Base-by-base conservation (phyloP, 768 basidiomycete genomes). In the Myochromella boudieri region DNA sequence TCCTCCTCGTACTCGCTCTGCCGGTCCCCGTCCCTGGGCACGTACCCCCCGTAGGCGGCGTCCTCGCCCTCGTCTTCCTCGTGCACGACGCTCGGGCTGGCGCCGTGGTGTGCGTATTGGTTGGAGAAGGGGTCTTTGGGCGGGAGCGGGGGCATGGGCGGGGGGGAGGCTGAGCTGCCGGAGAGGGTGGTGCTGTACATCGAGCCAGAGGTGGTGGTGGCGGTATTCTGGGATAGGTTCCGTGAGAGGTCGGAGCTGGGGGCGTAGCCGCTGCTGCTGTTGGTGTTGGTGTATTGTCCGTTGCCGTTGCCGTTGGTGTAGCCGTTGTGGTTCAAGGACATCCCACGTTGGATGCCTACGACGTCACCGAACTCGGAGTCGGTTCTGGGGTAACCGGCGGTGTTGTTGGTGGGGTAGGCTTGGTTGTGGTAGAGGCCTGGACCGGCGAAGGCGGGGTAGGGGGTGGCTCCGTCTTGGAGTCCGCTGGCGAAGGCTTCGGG, bases 391-490 rank as follows among this genome's bases (percentile, higher is more conserved):
- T 42, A 28, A 17, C 14, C n/a, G 17, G 11, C 39, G 14, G 9
- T 29, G 27, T 17, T 18, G 38, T 40, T 42, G 15, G 7, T 31
- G 11, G 32, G 36, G 7, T 27, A 20, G 3, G 25, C 34, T 4
- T 29, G 44, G 3, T 45, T 44, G 2, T 40, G 32, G 29, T 52
- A 50, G 8, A 38, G 48, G 2, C 53, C 53, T 5, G 65, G 65
- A 8, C 55, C 66, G 1, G 67, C 69, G 34, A 74, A 71, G 3
- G 69, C 70, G 9, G 70, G 59, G 42, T 74, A 74, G 3, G 72
- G 72, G 12, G 64, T 51, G 0, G 60, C 45, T 0, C 71, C 71
- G 4, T 74, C 71, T 25, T 67, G 61, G 26, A 74, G 45, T 0
- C 59, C 69, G 10, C 57, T 56, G 2, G 62, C 66, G 20, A 66